These are phyloP conservation scores for Alloteropsis semialata DNA, from an alignment of 176 grass and related monocot species.

Conservation along the genomic window DNA sequence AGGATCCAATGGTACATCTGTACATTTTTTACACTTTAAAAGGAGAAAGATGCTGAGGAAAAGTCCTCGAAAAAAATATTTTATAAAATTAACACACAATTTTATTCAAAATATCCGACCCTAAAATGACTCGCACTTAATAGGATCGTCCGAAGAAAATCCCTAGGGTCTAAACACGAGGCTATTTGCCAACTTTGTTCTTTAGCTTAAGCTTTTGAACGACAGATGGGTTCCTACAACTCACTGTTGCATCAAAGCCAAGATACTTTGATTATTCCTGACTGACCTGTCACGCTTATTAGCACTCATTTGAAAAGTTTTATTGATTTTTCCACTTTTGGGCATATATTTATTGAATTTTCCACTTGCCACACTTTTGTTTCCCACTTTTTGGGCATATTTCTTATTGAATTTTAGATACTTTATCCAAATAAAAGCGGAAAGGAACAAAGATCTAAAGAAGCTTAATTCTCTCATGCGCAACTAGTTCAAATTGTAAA, in stretches of 20 bases:
- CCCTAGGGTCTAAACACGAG: neutral
- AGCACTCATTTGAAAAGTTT: neutral
- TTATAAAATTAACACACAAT: neutral
- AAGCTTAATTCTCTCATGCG: neutral
- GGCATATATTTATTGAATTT: too few species aligned
- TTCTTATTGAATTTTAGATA: too few species aligned
- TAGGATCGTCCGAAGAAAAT: neutral
- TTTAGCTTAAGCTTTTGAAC: neutral
- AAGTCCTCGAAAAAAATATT: neutral
- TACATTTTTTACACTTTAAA: too few species aligned
- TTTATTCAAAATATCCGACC: neutral
- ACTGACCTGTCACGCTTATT: neutral
- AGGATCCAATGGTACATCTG: too few species aligned
- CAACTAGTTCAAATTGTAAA: neutral
- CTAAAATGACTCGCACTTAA: neutral
- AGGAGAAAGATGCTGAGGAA: neutral
- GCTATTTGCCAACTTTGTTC: neutral
- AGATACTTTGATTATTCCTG: neutral
- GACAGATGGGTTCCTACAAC: neutral
- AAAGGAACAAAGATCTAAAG: too few species aligned
- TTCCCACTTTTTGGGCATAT: neutral
- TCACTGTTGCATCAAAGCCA: neutral
- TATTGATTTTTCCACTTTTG: too few species aligned
- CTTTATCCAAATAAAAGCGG: too few species aligned
- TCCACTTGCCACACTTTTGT: too few species aligned